phyloP scores from a whole-genome alignment of 805 yeast genomes.

The Cyberlindnera nakhonratchasimensis region DNA sequence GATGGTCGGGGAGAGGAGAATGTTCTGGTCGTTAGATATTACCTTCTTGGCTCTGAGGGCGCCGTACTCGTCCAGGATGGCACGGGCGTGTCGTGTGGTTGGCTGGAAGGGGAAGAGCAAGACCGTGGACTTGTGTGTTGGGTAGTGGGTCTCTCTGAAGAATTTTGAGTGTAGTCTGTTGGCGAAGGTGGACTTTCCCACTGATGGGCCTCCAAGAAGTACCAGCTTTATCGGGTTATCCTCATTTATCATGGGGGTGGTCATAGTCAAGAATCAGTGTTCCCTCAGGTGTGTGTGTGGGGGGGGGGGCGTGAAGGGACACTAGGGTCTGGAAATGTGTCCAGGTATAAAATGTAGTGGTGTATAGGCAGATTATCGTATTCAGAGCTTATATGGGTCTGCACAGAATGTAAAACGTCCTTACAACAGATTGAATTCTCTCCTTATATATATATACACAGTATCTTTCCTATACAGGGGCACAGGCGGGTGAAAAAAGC shows the following conservation, averaged over 20 bases:
- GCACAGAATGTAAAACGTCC: no score
- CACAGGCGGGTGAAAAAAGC: no score
- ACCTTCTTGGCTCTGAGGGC: slow-evolving; percentile 37
- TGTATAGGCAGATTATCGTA: no score
- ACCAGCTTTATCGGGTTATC: slow-evolving; percentile 52
- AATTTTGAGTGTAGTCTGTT: slow-evolving; percentile 45
- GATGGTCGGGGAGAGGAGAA: slow-evolving; percentile 36
- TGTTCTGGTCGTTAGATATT: slow-evolving; percentile 29
- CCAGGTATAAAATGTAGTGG: no score
- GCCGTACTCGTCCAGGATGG: slow-evolving; percentile 46
- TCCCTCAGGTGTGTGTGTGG: no score
- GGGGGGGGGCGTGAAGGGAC: background rate
- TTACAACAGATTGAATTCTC: no score
- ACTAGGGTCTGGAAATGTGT: background rate
- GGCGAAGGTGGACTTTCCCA: slow-evolving; percentile 60
- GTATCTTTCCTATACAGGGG: no score
- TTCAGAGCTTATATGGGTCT: no score
- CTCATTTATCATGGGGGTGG: slow-evolving; percentile 14
- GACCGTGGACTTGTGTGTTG: slow-evolving; percentile 61
- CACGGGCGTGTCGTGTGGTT: slow-evolving; percentile 33
- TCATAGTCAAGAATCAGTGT: no score
- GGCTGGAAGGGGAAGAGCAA: slow-evolving; percentile 55
- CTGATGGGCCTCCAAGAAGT: slow-evolving; percentile 53
- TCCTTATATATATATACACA: no score
- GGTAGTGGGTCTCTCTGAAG: slow-evolving; percentile 69